Evolutionary conservation across 2,329 filamentous ascomycete genomes (phyloP).

Genomic region (Clonostachys solani): DNA sequence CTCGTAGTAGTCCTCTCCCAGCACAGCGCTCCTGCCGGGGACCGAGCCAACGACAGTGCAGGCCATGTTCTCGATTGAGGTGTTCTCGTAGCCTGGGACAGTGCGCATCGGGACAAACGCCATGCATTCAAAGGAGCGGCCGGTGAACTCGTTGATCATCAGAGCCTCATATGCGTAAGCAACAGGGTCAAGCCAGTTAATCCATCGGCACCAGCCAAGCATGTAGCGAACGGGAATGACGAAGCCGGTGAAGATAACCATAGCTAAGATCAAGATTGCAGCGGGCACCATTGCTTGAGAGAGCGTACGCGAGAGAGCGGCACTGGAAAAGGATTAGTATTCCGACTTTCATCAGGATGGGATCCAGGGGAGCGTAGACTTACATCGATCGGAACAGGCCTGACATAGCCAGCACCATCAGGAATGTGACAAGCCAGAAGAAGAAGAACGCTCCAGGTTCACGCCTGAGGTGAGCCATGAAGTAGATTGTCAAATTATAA

Average conservation of each 20-base stretch:
- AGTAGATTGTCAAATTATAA: constrained; percentile 44
- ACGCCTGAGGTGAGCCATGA: constrained; percentile 39
- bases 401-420: constrained; percentile 57
- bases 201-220: constrained; percentile 65
- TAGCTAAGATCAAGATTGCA: constrained; percentile 26
- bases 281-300: constrained; percentile 38
- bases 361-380: constrained; percentile 2
- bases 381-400: constrained; percentile 49
- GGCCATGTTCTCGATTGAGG: constrained; percentile 22
- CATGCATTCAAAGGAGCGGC: constrained; percentile 17
- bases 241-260: constrained; percentile 44
- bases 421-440: constrained; percentile 40
- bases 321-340: constrained; percentile 5
- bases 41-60: constrained; percentile 44
- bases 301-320: constrained; percentile 46
- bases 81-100: constrained; percentile 18
- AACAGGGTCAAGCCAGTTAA: constrained; percentile 64
- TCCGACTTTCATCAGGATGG: constrained; percentile 1
- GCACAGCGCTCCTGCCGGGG: constrained; percentile 34
- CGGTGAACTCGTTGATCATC: constrained; percentile 62
- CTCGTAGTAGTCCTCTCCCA: constrained; percentile 41
- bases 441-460: constrained; percentile 41
- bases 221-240: constrained; percentile 37
- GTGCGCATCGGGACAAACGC: constrained; percentile 12
- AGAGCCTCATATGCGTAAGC: constrained; percentile 63